A percentile compares a stretch with the other conserved stretches of the same genome.
Conservation (phyloP, 1,284 basidiomycete species). For the Cutaneotrichosporon sp. region DNA sequence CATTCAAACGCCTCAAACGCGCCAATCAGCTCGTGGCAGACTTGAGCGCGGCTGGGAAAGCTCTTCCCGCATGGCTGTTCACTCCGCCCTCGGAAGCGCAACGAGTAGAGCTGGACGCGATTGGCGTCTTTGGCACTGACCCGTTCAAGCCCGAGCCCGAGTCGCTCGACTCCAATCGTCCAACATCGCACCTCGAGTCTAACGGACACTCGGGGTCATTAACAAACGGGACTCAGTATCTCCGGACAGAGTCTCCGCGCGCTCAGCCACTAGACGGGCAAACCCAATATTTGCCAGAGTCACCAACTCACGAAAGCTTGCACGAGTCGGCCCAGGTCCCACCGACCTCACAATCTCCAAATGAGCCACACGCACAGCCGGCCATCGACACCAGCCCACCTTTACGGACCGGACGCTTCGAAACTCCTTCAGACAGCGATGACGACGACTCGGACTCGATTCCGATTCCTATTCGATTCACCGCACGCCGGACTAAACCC, state of each 20-base stretch:
- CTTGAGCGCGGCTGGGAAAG: conserved; percentile 23
- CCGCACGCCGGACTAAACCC: background rate
- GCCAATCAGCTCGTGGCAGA: conserved; percentile 23
- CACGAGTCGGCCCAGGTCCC: conserved; percentile 1
- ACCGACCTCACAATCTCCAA: too few relatives aligned
- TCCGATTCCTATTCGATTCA: background rate
- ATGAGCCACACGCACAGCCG: too few relatives aligned
- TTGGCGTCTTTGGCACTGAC: conserved; percentile 37
- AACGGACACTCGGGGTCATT: conserved; percentile 3
- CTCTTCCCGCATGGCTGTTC: conserved; percentile 40
- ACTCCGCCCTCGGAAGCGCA: conserved; percentile 23
- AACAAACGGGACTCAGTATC: background rate
- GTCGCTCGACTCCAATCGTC: background rate
- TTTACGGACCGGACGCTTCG: background rate
- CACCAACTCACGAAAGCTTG: background rate
- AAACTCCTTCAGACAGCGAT: background rate
- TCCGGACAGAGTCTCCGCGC: background rate
- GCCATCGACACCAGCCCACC: background rate
- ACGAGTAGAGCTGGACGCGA: conserved; percentile 26
- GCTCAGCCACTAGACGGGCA: background rate
- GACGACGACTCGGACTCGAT: background rate
- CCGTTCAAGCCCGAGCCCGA: conserved; percentile 3
- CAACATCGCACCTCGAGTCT: background rate
- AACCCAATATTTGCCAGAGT: background rate
- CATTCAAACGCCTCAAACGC: background rate